phyloP scores from a whole-genome alignment of 2,329 filamentous ascomycete species.

The Pestalotiopsis sp. region DNA sequence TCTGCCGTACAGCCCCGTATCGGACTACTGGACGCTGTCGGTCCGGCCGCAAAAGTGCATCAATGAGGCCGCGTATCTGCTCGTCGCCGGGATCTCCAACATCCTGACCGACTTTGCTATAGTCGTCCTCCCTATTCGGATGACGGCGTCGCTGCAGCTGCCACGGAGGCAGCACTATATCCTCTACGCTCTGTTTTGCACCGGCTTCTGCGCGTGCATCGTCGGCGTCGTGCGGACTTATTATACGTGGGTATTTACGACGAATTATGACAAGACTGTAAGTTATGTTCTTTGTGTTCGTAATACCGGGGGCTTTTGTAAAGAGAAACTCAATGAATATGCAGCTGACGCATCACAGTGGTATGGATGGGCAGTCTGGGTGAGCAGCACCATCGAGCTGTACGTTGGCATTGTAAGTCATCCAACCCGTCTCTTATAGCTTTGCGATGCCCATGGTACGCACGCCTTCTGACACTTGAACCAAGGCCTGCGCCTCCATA shows the following conservation, averaged over 20 bases:
- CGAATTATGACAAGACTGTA: constrained; percentile 18
- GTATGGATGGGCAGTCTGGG: constrained; percentile 34
- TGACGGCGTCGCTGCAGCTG: constrained; percentile 45
- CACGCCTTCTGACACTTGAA: background rate
- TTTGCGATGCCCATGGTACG: background rate
- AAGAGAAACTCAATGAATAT: constrained; percentile 23
- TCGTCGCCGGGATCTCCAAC: constrained; percentile 57
- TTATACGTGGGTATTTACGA: constrained; percentile 31
- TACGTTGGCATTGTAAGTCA: constrained; percentile 39
- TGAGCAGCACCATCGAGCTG: constrained; percentile 37
- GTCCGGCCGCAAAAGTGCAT: constrained; percentile 39
- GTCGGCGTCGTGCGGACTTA: constrained; percentile 36
- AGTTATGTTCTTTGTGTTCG: background rate
- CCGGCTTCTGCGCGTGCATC: constrained; percentile 45
- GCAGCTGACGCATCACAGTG: constrained; percentile 19
- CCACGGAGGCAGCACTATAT: constrained; percentile 46
- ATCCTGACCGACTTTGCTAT: constrained; percentile 58
- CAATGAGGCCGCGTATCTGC: constrained; percentile 50
- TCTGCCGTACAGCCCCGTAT: constrained; percentile 28
- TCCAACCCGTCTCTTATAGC: background rate
- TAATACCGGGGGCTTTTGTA: no score
- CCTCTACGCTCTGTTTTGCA: constrained; percentile 46
- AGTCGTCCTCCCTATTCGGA: constrained; percentile 49
- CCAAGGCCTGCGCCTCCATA: constrained; percentile 39
- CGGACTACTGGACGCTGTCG: constrained; percentile 38